phyloP scores from a whole-genome alignment of 2,329 filamentous ascomycete genomes.

The Colletotrichum paranaense region DNA sequence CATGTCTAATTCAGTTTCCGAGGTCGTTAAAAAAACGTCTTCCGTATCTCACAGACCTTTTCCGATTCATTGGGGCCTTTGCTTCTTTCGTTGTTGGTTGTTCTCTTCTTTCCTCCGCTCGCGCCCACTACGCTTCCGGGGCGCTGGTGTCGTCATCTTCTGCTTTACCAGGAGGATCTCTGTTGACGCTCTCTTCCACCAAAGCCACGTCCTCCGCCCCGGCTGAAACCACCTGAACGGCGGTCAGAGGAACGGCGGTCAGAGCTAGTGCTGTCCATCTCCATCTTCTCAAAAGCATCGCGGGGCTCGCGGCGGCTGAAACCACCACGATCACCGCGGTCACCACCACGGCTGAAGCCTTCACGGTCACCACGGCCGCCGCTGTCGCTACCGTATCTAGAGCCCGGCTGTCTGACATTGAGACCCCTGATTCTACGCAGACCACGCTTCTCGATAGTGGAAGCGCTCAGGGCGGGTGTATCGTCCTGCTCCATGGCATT shows the following conservation, averaged over 20 bases:
- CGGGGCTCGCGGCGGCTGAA: slow-evolving; percentile 31
- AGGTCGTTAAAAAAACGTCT: slow-evolving; percentile 1
- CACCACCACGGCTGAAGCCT: slow-evolving; percentile 23
- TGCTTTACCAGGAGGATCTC: not conserved
- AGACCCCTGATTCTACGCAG: slow-evolving; percentile 45
- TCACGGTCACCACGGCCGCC: not conserved
- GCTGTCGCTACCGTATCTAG: slow-evolving; percentile 5
- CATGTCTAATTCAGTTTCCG: slow-evolving; percentile 5
- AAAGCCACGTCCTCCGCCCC: slow-evolving; percentile 12
- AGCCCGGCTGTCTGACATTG: slow-evolving; percentile 42
- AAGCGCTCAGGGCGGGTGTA: slow-evolving; percentile 38
- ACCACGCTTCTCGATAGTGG: slow-evolving; percentile 42
- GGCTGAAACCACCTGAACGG: slow-evolving; percentile 25
- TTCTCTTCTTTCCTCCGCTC: not conserved
- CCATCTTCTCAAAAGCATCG: slow-evolving; percentile 40
- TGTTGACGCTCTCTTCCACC: slow-evolving; percentile 3
- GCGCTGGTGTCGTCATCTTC: not conserved
- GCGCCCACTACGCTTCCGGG: not conserved
- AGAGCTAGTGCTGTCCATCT: not conserved
- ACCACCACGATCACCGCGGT: slow-evolving; percentile 25
- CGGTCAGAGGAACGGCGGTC: slow-evolving; percentile 14
- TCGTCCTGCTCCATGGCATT: slow-evolving; percentile 63
- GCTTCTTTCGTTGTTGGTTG: not conserved
- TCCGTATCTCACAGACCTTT: not conserved
- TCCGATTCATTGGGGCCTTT: not conserved